A percentile compares a stretch with the other conserved stretches of the same genome.
phyloP scores from a whole-genome alignment of 2,329 filamentous ascomycete species.

The Colletotrichum sp. region DNA sequence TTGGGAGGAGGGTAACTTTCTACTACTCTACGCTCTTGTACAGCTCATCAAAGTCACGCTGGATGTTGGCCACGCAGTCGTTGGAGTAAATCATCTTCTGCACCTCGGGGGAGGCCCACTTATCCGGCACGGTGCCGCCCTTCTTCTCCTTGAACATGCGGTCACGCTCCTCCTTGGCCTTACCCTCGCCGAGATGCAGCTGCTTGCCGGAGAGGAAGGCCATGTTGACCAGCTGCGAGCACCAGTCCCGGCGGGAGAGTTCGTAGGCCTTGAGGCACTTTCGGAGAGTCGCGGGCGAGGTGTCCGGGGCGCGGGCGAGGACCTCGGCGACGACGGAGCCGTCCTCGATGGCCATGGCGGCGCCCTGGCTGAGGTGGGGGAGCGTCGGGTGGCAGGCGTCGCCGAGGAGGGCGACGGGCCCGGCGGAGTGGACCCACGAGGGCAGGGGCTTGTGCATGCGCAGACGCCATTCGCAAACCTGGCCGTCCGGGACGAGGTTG shows the following conservation, averaged over 20 bases:
- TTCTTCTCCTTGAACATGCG: conserved; percentile 58
- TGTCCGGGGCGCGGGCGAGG: conserved; percentile 43
- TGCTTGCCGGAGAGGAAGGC: conserved; percentile 58
- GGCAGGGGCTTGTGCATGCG: conserved; percentile 62
- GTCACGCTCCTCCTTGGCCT: conserved; percentile 64
- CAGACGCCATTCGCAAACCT: conserved; percentile 70
- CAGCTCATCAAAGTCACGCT: conserved; percentile 55
- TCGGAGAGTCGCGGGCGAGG: conserved; percentile 43
- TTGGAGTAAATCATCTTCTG: conserved; percentile 70
- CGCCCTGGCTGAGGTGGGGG: conserved; percentile 70
- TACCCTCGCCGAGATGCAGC: conserved; percentile 63
- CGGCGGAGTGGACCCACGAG: conserved; percentile 56
- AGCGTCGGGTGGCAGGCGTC: conserved; percentile 73
- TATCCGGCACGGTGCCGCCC: conserved; percentile 63
- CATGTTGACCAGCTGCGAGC: conserved; percentile 56
- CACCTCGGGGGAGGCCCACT: conserved; percentile 74
- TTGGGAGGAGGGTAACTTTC: background rate
- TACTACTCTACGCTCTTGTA: conserved; percentile 35
- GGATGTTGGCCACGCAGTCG: conserved; percentile 62
- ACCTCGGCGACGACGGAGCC: conserved; percentile 64
- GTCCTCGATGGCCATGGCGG: conserved; percentile 73
- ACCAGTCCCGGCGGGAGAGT: conserved; percentile 60
- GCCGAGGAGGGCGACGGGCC: conserved; percentile 62
- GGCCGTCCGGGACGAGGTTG: conserved; percentile 63
- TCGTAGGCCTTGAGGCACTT: conserved; percentile 61